Conservation (phyloP, 2,329 filamentous ascomycete genomes). For the Aspergillus pseudotamarii region DNA sequence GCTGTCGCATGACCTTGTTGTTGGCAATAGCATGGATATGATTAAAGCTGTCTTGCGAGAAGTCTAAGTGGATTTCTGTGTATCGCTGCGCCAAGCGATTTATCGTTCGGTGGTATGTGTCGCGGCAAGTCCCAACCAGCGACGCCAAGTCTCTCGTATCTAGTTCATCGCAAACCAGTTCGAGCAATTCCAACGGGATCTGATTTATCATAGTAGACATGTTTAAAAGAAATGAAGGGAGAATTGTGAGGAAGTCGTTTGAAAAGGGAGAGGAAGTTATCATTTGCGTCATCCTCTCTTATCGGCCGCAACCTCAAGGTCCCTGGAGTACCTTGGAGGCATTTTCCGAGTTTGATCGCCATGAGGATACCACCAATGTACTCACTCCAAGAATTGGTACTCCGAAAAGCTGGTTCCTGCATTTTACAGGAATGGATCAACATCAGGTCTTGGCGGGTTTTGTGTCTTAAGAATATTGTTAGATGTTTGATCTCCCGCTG, state of each 20-base stretch:
- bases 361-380: neutral
- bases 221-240: neutral
- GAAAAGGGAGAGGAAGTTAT: neutral
- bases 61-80: conserved; percentile 13
- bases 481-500: no score
- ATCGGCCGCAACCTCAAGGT: conserved; percentile 2
- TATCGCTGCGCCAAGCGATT: conserved; percentile 15
- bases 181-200: conserved; percentile 14
- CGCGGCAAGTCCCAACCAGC: conserved; percentile 13
- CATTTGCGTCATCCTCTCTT: neutral
- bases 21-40: conserved; percentile 15
- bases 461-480: no score
- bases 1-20: conserved; percentile 10
- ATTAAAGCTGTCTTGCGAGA: conserved; percentile 12
- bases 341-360: neutral
- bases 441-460: no score
- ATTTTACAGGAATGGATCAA: no score
- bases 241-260: neutral
- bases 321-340: conserved; percentile 1
- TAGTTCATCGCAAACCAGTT: conserved; percentile 15
- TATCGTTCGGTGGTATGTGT: conserved; percentile 11
- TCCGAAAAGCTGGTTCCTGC: no score
- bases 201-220: neutral
- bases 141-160: conserved; percentile 14
- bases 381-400: neutral